Conservation (phyloP, 495 filamentous ascomycete genomes). For the Alectoria sarmentosa region DNA sequence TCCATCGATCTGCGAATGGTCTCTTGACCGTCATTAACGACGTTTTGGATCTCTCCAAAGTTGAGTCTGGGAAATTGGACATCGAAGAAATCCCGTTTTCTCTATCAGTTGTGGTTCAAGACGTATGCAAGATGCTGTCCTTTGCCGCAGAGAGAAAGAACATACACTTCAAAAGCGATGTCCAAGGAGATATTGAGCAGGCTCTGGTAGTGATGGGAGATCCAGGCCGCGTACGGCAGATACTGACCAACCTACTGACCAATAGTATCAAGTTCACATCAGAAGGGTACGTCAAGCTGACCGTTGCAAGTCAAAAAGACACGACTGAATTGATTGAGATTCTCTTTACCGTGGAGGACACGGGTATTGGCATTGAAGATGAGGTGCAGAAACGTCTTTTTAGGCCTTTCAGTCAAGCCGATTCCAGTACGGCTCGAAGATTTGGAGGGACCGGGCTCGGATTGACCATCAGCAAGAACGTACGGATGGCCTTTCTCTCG, state of each 20-base stretch:
- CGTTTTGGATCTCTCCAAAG: constrained; percentile 81
- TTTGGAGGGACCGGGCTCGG: constrained; percentile 82
- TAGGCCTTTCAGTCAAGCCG: constrained; percentile 80
- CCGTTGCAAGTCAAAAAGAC: constrained; percentile 30
- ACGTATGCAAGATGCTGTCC: constrained; percentile 46
- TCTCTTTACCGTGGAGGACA: constrained; percentile 63
- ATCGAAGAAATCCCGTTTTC: constrained; percentile 76
- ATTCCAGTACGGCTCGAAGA: constrained; percentile 63
- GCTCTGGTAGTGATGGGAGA: constrained; percentile 54
- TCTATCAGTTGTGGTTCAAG: constrained; percentile 60
- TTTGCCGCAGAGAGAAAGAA: constrained; percentile 53
- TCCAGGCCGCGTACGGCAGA: constrained; percentile 69
- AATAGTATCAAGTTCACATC: constrained; percentile 89
- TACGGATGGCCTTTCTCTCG: constrained; percentile 14
- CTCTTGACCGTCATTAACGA: constrained; percentile 88
- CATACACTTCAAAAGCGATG: constrained; percentile 46
- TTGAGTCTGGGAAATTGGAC: constrained; percentile 69
- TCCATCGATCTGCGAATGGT: constrained; percentile 72
- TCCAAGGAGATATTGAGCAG: constrained; percentile 39
- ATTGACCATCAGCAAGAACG: constrained; percentile 70
- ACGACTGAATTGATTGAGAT: constrained; percentile 36
- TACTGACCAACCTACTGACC: constrained; percentile 78
- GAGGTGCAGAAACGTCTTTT: constrained; percentile 66
- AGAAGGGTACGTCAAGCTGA: constrained; percentile 54
- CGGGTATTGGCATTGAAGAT: constrained; percentile 79